Evolutionary conservation across 129 eudicot species (phyloP).

Genomic region (Oenanthe sinensis): DNA sequence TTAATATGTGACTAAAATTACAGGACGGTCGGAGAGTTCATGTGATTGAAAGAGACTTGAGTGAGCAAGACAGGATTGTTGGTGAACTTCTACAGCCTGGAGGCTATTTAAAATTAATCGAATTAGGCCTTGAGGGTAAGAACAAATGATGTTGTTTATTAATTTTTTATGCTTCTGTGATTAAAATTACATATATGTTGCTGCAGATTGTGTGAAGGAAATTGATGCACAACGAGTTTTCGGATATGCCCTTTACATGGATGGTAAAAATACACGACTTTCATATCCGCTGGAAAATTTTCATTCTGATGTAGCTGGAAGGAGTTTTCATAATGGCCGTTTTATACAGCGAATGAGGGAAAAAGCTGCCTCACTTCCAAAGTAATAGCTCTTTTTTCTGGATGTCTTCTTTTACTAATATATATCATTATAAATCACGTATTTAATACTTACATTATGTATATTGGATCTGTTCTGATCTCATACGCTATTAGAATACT

Average conservation of each 20-base stretch:
- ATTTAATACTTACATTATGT: not conserved
- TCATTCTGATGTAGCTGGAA: slow-evolving; percentile 36
- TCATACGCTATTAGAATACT: not conserved
- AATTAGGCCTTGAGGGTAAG: slow-evolving; percentile 74
- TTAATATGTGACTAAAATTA: not conserved
- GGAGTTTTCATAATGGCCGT: slow-evolving; percentile 60
- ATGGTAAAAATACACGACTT: slow-evolving; percentile 38
- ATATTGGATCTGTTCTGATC: not conserved
- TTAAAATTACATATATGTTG: not conserved
- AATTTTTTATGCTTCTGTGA: not conserved
- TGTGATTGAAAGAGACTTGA: slow-evolving; percentile 74
- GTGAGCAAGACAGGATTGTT: slow-evolving; percentile 64
- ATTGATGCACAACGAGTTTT: slow-evolving; percentile 50
- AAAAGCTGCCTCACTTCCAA: slow-evolving; percentile 51
- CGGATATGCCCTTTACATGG: slow-evolving; percentile 53
- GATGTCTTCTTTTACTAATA: not conserved
- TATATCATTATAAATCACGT: not conserved
- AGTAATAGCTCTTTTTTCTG: slow-evolving; percentile 10
- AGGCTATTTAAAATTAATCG: slow-evolving; percentile 63
- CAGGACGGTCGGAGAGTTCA: slow-evolving; percentile 76
- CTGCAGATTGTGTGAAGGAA: slow-evolving; percentile 49
- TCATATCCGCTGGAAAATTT: slow-evolving; percentile 49
- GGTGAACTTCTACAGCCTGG: slow-evolving; percentile 89
- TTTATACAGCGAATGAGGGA: slow-evolving; percentile 55
- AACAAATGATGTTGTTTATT: not conserved